Percentiles rank a stretch among this genome's conserved stretches.
phyloP scores from a whole-genome alignment of 2,329 filamentous ascomycete species.

The Ascochyta rabiei region DNA sequence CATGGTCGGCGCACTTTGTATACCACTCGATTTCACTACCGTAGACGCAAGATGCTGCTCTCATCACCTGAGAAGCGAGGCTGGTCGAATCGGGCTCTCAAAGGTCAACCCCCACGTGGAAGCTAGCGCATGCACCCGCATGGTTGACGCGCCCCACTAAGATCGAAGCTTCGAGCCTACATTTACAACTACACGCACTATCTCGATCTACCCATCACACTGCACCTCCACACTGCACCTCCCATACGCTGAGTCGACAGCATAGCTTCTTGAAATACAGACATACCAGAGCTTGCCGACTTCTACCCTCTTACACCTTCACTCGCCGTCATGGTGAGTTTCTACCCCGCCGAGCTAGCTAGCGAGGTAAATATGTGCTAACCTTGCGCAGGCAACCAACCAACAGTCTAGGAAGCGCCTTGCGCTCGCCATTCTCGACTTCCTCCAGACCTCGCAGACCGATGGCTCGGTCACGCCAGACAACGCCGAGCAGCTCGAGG shows the following conservation, averaged over 20 bases:
- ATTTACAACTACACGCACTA: constrained; percentile 8
- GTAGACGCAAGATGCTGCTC: neutral
- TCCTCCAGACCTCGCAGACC: constrained; percentile 79
- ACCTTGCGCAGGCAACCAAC: constrained; percentile 43
- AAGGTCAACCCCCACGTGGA: constrained; percentile 4
- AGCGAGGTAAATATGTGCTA: constrained; percentile 17
- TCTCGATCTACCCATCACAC: neutral
- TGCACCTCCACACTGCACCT: constrained; percentile 1
- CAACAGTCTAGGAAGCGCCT: constrained; percentile 76
- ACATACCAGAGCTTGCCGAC: constrained; percentile 1
- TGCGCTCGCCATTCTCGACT: constrained; percentile 96
- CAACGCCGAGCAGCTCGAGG: constrained; percentile 91
- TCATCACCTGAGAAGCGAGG: neutral
- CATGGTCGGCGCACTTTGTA: constrained; percentile 23
- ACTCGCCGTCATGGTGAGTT: constrained; percentile 39
- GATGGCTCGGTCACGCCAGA: constrained; percentile 89
- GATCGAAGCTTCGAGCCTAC: constrained; percentile 36
- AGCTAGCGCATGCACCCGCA: constrained; percentile 7
- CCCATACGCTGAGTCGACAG: neutral
- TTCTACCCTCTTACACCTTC: neutral
- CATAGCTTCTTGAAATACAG: neutral
- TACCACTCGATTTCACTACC: constrained; percentile 9
- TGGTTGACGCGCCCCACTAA: constrained; percentile 3
- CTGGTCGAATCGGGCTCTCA: neutral
- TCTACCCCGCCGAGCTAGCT: constrained; percentile 19